Evolutionary conservation across 768 basidiomycete genomes (phyloP).

Genomic region (Tricholomella constricta): DNA sequence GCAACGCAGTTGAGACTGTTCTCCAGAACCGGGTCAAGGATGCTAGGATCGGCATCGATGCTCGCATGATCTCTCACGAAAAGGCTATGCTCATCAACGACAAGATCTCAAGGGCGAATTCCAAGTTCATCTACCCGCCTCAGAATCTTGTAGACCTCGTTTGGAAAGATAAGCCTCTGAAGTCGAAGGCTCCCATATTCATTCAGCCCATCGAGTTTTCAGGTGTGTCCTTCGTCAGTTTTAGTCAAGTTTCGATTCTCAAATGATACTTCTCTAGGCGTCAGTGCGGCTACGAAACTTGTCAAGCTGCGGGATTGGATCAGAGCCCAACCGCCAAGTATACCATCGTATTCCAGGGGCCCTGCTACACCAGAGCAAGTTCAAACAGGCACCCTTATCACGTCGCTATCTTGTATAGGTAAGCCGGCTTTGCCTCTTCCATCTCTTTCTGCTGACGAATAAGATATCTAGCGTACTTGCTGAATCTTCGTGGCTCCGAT

Average conservation of each 20-base stretch:
- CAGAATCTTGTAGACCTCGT: constrained; percentile 83
- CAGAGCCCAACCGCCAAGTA: constrained; percentile 52
- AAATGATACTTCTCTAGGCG: too few species aligned
- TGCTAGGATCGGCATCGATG: constrained; percentile 77
- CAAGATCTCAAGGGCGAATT: constrained; percentile 52
- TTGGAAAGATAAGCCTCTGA: constrained; percentile 77
- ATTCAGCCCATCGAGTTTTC: constrained; percentile 74
- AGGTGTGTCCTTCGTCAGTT: constrained; percentile 35
- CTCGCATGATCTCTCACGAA: constrained; percentile 78
- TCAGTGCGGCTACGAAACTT: constrained; percentile 73
- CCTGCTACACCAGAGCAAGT: constrained; percentile 61
- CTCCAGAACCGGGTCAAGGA: constrained; percentile 42
- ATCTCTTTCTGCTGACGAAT: background rate
- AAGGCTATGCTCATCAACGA: constrained; percentile 62
- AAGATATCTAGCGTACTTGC: constrained; percentile 63
- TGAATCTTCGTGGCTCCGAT: constrained; percentile 89
- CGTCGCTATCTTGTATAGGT: constrained; percentile 74
- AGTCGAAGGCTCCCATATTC: constrained; percentile 65
- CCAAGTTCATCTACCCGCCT: constrained; percentile 77
- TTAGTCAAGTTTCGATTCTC: too few species aligned
- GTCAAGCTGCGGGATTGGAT: constrained; percentile 72
- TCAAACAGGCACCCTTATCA: constrained; percentile 68
- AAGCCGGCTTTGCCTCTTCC: constrained; percentile 20
- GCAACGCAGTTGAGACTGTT: background rate
- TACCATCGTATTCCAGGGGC: constrained; percentile 62